These are phyloP conservation scores for Rhizopogon sp. DNA, from an alignment of 768 basidiomycete genomes.

Conservation along the genomic window DNA sequence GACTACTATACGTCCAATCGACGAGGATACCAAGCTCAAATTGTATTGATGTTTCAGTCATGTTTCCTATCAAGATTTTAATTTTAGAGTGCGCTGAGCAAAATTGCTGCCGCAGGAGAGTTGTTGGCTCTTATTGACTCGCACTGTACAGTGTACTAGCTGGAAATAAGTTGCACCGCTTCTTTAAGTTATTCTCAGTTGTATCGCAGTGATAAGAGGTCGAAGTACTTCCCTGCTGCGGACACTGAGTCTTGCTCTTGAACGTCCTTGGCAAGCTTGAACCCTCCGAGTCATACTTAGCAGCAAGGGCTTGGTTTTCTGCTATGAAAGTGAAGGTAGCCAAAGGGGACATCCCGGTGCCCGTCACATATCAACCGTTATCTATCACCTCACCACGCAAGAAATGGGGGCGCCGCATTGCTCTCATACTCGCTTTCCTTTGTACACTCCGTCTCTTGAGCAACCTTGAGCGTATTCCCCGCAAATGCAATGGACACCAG, in stretches of 20 bases:
- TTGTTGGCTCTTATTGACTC: no score
- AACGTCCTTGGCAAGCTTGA: neutral
- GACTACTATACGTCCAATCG: no score
- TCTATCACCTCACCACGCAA: slow-evolving; percentile 2
- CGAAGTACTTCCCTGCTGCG: no score
- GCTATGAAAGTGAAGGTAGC: slow-evolving; percentile 16
- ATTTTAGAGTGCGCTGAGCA: no score
- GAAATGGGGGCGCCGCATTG: slow-evolving; percentile 9
- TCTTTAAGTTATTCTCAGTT: neutral
- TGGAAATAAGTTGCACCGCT: neutral
- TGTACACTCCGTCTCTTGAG: slow-evolving; percentile 9
- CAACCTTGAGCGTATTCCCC: neutral
- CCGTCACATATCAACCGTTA: slow-evolving; percentile 7
- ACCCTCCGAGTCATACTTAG: no score
- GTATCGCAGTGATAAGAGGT: no score
- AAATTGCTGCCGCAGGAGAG: no score
- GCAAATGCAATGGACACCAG: neutral
- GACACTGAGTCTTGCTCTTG: neutral
- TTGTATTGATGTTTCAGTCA: no score
- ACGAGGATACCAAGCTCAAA: no score
- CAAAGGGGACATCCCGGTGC: slow-evolving; percentile 12
- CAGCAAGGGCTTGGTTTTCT: neutral
- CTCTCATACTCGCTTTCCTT: slow-evolving; percentile 4
- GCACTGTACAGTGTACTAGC: no score
- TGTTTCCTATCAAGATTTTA: no score